Evolutionary conservation across 768 basidiomycete species (phyloP).

Genomic region (Serendipita indica): DNA sequence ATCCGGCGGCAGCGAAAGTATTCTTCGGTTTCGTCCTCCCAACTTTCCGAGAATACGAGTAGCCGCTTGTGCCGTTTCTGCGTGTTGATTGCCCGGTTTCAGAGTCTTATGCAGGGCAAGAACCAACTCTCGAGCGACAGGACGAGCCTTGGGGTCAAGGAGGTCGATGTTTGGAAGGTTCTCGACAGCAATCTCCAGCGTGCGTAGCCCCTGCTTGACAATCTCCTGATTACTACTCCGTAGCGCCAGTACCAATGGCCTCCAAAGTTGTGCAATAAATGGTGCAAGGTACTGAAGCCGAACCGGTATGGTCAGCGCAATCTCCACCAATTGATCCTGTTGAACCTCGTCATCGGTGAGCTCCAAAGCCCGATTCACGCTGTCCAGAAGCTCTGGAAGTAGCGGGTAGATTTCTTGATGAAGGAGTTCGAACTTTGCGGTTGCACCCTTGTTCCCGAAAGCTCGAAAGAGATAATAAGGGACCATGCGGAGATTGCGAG

Average conservation of each 20-base stretch:
- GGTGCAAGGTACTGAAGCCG: conserved; percentile 91
- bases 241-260: conserved; percentile 82
- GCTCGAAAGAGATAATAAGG: conserved; percentile 85
- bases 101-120: conserved; percentile 83
- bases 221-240: conserved; percentile 59
- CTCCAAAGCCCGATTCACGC: conserved; percentile 75
- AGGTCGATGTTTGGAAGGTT: conserved; percentile 92
- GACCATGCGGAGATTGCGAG: conserved; percentile 74
- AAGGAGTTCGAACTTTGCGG: conserved; percentile 76
- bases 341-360: conserved; percentile 54
- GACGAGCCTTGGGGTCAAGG: conserved; percentile 86
- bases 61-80: conserved; percentile 69
- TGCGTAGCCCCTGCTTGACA: conserved; percentile 87
- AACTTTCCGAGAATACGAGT: conserved; percentile 93
- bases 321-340: conserved; percentile 89
- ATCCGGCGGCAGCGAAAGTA: conserved; percentile 65
- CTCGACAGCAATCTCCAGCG: conserved; percentile 97
- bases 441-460: conserved; percentile 64
- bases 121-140: conserved; percentile 87
- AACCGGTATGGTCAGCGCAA: conserved; percentile 91
- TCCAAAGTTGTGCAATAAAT: conserved; percentile 90
- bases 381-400: conserved; percentile 93
- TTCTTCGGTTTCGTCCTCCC: conserved; percentile 81
- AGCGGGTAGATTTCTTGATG: conserved; percentile 95
- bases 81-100: conserved; percentile 70